A percentile compares a stretch with the other conserved stretches of the same genome.
Evolutionary conservation across 2,329 filamentous ascomycete genomes (phyloP).

Genomic region (Exophiala bonariae): DNA sequence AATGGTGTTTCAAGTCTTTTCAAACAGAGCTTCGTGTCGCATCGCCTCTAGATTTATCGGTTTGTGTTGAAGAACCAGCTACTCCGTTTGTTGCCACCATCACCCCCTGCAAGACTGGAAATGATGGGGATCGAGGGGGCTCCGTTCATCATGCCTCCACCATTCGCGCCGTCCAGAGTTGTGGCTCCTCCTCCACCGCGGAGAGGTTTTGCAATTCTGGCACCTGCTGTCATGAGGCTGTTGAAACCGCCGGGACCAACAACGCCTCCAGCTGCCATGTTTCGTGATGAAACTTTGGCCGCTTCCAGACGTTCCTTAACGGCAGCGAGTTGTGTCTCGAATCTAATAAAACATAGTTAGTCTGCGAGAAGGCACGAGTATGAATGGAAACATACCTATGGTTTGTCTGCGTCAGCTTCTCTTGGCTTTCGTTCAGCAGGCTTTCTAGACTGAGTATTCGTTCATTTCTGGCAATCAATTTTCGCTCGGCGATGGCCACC

Average conservation of each 20-base stretch:
- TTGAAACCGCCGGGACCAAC: constrained; percentile 62
- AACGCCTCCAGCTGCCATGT: constrained; percentile 60
- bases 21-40: too few species aligned
- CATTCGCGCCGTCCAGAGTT: constrained; percentile 30
- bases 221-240: constrained; percentile 35
- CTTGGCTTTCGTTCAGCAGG: constrained; percentile 92
- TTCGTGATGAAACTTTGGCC: constrained; percentile 89
- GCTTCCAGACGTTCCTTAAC: constrained; percentile 98
- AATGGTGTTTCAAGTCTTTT: too few species aligned
- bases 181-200: constrained; percentile 46
- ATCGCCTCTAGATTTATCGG: too few species aligned
- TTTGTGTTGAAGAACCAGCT: constrained; percentile 49
- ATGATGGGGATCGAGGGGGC: constrained; percentile 34
- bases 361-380: background rate
- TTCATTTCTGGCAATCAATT: constrained; percentile 94
- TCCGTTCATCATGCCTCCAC: constrained; percentile 31
- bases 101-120: constrained; percentile 64
- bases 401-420: constrained; percentile 95
- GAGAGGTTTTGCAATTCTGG: constrained; percentile 65
- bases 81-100: constrained; percentile 68
- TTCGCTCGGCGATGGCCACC: constrained; percentile 96
- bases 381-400: constrained; percentile 72
- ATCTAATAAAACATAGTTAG: constrained; percentile 57
- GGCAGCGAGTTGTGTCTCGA: constrained; percentile 92
- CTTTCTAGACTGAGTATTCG: constrained; percentile 91